Evolutionary conservation across 345 rosid species (phyloP), one percentile per base, ranked within the genome.

Genomic region (Conringia planisiliqua): DNA sequence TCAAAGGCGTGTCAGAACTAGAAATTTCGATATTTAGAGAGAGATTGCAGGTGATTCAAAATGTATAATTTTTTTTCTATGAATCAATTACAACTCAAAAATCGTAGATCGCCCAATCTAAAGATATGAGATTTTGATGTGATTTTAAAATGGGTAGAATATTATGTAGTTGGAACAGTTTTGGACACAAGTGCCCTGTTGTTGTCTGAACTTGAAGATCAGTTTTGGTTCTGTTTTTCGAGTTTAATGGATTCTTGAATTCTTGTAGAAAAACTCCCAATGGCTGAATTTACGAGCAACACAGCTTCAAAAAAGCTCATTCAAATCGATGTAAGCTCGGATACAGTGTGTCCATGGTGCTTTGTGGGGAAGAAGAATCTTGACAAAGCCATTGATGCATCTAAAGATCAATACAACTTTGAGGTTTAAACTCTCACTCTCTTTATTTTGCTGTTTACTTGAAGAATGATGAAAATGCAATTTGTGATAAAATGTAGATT

Each of bases 261-360:
- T 22, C 24, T 22, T 22, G 36, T 44, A 65, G 42, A n/a, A 24
- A 20, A 14, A 63, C 17, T 42, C 22, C 1, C 29, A 35, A 74
- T 93, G 98, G 77, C 91, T 1, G 77, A 82, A 71, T 81, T 88
- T 69, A 78, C 40, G 5, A 70, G 81, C 78, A 79, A 38, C 73
- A 78, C 26, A 65, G 18, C 74, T 5, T 83, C 79, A 16, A 93
- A 86, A 84, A 88, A 85, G 86, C 80, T 80, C 46, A 70, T 89
- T 35, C 81, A 35, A 56, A 84, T 93, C 27, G 97, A 89, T 70
- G 54, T 94, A 38, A 87, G 86, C 81, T 91, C 96, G 13, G 98
- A 94, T 78, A 79, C 93, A 3, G 89, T 94, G 42, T 91, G 96
- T 60, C 93, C 96, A 6, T 91, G 95, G 96, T 94, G 96, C 74